Conservation (phyloP, 225 moss, liverwort and hornwort genomes). For the Lunularia cruciata region DNA sequence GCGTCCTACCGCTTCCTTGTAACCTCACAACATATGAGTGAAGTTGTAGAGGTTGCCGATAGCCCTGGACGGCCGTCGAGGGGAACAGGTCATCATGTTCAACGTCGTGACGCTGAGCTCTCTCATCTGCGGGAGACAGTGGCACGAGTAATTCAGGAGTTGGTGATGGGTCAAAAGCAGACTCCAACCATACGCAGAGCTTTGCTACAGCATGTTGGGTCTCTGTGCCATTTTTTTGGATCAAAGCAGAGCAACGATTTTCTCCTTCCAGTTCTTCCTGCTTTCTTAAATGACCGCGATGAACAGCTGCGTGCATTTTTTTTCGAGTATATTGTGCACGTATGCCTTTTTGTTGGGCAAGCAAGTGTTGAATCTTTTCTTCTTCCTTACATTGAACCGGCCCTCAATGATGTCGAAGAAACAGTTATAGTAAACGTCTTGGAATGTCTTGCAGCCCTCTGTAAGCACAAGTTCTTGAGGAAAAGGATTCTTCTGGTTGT, state of each 20-base stretch:
- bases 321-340: conserved; percentile 94
- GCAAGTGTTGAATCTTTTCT: conserved; percentile 92
- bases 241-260: conserved; percentile 91
- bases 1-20: conserved; percentile 78
- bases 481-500: conserved; percentile 83
- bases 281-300: conserved; percentile 97
- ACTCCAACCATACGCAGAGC: conserved; percentile 96
- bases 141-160: conserved; percentile 92
- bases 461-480: conserved; percentile 77
- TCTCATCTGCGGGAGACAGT: conserved; percentile 79
- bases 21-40: conserved; percentile 75
- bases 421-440: conserved; percentile 94
- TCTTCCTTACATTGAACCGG: conserved; percentile 94
- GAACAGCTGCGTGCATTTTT: conserved; percentile 97
- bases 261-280: conserved; percentile 85
- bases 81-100: conserved; percentile 48
- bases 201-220: conserved; percentile 84
- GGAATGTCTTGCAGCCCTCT: conserved; percentile 91
- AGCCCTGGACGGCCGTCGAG: conserved; percentile 46
- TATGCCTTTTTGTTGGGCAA: conserved; percentile 94
- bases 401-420: conserved; percentile 98
- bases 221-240: conserved; percentile 92
- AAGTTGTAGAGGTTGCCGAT: conserved; percentile 68
- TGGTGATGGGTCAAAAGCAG: conserved; percentile 94
- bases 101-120: conserved; percentile 75